These are phyloP conservation scores for Syzygium jambos DNA, from an alignment of 345 rosid species.

Conservation along the genomic window DNA sequence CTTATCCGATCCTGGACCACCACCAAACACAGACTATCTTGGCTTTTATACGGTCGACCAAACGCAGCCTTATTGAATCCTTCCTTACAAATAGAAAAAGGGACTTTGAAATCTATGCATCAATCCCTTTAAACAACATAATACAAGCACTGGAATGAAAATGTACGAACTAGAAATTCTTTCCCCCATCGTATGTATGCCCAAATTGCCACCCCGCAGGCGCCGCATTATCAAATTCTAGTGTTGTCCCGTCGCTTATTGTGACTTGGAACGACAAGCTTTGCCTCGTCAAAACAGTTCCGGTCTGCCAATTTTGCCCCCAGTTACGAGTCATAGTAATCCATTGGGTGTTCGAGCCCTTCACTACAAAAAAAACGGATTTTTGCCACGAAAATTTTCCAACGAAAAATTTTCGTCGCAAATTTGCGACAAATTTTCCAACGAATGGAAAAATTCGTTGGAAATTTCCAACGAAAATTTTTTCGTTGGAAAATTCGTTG, in stretches of 20 bases:
- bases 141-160: neutral
- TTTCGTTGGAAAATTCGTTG: too few species aligned
- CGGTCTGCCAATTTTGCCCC: conserved; percentile 1
- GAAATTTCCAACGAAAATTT: too few species aligned
- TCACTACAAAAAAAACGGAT: too few species aligned
- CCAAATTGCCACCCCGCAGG: neutral
- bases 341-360: neutral
- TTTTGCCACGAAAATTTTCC: too few species aligned
- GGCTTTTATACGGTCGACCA: too few species aligned
- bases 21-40: too few species aligned
- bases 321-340: neutral
- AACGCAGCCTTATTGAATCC: neutral
- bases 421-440: too few species aligned
- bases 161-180: neutral
- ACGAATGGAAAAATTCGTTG: too few species aligned
- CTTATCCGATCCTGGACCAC: too few species aligned
- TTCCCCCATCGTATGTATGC: neutral
- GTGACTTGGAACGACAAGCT: neutral
- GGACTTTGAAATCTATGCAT: neutral
- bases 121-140: neutral
- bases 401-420: too few species aligned
- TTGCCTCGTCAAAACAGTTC: neutral
- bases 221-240: neutral
- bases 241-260: neutral
- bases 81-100: neutral